phyloP scores from a whole-genome alignment of 2,329 filamentous ascomycete genomes.

The Uncinocarpus reesii region DNA sequence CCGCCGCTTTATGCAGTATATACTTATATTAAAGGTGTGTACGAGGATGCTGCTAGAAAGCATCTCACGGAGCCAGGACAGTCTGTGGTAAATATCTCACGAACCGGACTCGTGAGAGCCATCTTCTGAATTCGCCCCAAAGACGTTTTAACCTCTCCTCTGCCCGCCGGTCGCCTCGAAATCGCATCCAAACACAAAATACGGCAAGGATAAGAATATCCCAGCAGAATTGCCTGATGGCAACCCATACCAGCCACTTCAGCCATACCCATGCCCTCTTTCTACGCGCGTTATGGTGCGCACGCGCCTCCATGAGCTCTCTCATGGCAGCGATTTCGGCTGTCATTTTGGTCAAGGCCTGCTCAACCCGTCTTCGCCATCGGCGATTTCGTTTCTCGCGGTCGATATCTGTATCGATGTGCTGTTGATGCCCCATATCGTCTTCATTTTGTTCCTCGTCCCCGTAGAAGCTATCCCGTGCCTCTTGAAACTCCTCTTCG shows the following conservation, averaged over 20 bases:
- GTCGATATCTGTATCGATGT: conserved; percentile 16
- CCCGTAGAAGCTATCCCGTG: conserved; percentile 16
- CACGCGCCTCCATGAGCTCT: conserved; percentile 73
- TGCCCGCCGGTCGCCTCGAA: conserved; percentile 35
- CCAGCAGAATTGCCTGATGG: conserved; percentile 61
- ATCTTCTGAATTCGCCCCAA: conserved; percentile 28
- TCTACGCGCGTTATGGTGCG: conserved; percentile 58
- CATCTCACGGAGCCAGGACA: neutral
- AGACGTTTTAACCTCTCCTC: conserved; percentile 28
- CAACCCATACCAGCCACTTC: conserved; percentile 58
- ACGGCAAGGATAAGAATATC: conserved; percentile 50
- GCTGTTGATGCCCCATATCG: conserved; percentile 25
- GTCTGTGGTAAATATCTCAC: conserved; percentile 19
- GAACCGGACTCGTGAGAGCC: conserved; percentile 23
- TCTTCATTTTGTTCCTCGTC: conserved; percentile 37
- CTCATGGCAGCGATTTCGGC: conserved; percentile 84
- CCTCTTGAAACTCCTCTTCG: conserved; percentile 26
- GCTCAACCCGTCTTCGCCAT: conserved; percentile 76
- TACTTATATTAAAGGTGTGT: no score
- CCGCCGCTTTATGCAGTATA: no score
- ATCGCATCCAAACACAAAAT: conserved; percentile 33
- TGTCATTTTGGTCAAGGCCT: conserved; percentile 76
- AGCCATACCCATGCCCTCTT: conserved; percentile 60
- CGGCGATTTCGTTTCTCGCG: conserved; percentile 37
- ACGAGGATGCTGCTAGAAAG: neutral